Conservation (phyloP, 1,284 basidiomycete species). For the Neonothopanus nambi region DNA sequence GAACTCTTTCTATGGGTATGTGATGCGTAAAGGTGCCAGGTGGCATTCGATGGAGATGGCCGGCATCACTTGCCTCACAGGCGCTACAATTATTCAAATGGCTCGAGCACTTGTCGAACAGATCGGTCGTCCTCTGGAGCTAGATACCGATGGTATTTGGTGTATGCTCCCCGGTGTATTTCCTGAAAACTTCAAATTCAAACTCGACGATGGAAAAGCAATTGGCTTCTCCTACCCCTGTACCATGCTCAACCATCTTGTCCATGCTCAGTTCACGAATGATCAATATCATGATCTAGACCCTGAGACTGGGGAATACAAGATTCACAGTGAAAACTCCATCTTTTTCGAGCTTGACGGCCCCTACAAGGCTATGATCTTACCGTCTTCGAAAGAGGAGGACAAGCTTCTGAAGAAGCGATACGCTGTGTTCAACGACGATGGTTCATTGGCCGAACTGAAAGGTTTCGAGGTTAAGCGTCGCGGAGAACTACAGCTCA, state of each 20-base stretch:
- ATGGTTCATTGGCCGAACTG: constrained; percentile 94
- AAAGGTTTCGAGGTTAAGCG: constrained; percentile 99
- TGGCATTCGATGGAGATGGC: constrained; percentile 99
- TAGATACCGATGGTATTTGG: constrained; percentile 99
- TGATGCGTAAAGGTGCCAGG: constrained; percentile 98
- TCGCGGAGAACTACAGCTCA: constrained; percentile 95
- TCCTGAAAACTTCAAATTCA: constrained; percentile 98
- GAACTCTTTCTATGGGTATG: constrained; percentile 99
- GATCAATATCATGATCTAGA: constrained; percentile 97
- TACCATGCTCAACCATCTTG: constrained; percentile 99
- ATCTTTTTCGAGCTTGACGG: constrained; percentile 99
- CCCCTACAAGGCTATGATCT: constrained; percentile 98
- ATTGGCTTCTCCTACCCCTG: constrained; percentile 97
- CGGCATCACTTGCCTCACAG: constrained; percentile 97
- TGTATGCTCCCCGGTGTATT: constrained; percentile 99
- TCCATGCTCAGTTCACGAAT: constrained; percentile 95
- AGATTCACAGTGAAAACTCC: constrained; percentile 94
- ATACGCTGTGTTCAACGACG: constrained; percentile 99
- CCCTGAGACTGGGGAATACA: constrained; percentile 81
- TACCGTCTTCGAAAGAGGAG: constrained; percentile 99
- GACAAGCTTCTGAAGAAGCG: constrained; percentile 99
- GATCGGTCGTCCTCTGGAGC: constrained; percentile 94
- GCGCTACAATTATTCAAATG: constrained; percentile 99
- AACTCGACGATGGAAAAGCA: constrained; percentile 85
- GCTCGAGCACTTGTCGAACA: constrained; percentile 97